These are phyloP conservation scores for Chlorella sp. DNA, from an alignment of 139 green algal genomes.

Conservation along the genomic window DNA sequence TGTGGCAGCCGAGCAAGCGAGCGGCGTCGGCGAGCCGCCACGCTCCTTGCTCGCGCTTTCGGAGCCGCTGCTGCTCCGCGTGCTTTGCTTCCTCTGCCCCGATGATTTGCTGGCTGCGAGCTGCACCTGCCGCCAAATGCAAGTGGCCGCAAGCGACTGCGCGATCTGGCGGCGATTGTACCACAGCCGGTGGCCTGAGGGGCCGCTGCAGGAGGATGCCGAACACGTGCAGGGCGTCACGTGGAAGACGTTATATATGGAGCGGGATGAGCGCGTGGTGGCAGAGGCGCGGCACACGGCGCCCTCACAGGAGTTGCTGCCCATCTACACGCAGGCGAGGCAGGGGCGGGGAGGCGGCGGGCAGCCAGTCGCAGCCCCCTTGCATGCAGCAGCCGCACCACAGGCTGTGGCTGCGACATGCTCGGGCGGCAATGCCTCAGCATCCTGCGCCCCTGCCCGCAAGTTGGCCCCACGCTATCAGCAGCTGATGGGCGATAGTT, in stretches of 20 bases:
- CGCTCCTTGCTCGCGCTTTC: neutral
- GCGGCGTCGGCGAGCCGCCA: neutral
- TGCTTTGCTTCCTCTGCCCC: slow-evolving; percentile 52
- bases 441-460: too few relatives aligned
- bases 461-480: too few relatives aligned
- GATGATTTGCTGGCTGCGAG: slow-evolving; percentile 40
- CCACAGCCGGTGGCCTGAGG: slow-evolving; percentile 25
- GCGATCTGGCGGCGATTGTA: slow-evolving; percentile 56
- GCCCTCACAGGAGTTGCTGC: neutral
- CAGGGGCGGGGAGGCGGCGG: neutral
- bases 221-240: slow-evolving; percentile 10
- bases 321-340: slow-evolving; percentile 28
- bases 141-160: slow-evolving; percentile 20
- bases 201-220: slow-evolving; percentile 7
- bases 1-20: neutral
- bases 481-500: too few relatives aligned
- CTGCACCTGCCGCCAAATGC: slow-evolving; percentile 2
- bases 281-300: neutral
- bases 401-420: too few relatives aligned
- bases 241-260: slow-evolving; percentile 39
- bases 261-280: slow-evolving; percentile 31
- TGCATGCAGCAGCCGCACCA: too few relatives aligned
- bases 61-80: slow-evolving; percentile 36
- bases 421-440: too few relatives aligned
- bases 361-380: neutral